A percentile compares a stretch with the other conserved stretches of the same genome.
These are phyloP conservation scores for Scheffersomyces parashehatae DNA, from an alignment of 1,139 yeast species.

Conservation along the genomic window DNA sequence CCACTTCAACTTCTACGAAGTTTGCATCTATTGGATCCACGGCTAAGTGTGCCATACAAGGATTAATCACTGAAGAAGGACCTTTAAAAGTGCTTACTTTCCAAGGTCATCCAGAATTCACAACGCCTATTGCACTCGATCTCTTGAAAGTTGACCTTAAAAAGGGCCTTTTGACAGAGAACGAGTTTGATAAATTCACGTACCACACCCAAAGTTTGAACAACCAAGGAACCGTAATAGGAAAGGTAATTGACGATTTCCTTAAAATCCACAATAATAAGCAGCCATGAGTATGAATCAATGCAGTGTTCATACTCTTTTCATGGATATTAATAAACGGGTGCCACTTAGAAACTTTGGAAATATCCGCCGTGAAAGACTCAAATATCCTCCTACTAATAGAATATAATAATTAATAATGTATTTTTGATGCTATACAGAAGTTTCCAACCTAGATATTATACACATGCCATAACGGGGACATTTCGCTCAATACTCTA, in stretches of 20 bases:
- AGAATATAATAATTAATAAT: too few relatives aligned
- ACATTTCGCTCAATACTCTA: too few relatives aligned
- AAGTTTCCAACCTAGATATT: too few relatives aligned
- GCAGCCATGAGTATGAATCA: too few relatives aligned
- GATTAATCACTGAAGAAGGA: conserved; percentile 49
- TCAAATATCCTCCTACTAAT: too few relatives aligned
- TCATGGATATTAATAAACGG: too few relatives aligned
- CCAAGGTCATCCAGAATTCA: conserved; percentile 92
- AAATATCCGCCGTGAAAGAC: too few relatives aligned
- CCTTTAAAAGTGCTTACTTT: conserved; percentile 55
- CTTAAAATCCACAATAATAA: conserved; percentile 9
- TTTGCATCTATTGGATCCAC: conserved; percentile 55
- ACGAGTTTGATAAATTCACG: conserved; percentile 25
- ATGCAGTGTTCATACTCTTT: too few relatives aligned
- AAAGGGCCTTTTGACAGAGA: conserved; percentile 5
- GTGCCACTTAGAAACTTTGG: too few relatives aligned
- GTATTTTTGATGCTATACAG: too few relatives aligned
- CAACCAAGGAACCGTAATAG: conserved; percentile 39
- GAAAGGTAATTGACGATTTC: conserved; percentile 32
- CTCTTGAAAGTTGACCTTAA: conserved; percentile 19
- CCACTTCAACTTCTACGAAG: conserved; percentile 6
- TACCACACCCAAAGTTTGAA: conserved; percentile 30
- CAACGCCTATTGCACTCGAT: conserved; percentile 32
- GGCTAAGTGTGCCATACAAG: conserved; percentile 59
- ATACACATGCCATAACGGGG: too few relatives aligned